Conservation (phyloP, 306 rosid species). For the Gastrolobium bilobum region DNA sequence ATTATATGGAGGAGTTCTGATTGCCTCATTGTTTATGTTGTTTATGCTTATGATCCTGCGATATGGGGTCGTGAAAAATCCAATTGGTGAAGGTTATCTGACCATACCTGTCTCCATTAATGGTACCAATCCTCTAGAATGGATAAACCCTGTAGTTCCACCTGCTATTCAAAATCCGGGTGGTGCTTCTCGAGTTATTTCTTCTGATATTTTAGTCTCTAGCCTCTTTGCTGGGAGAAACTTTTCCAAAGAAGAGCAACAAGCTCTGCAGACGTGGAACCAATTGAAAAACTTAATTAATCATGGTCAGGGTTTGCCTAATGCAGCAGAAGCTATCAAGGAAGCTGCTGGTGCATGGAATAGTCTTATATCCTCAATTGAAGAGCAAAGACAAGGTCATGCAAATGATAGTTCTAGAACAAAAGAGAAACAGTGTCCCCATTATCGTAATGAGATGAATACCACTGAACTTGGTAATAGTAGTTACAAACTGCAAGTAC, state of each 20-base stretch:
- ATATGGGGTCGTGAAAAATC: constrained; percentile 73
- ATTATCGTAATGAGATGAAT: constrained; percentile 85
- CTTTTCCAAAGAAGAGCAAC: constrained; percentile 71
- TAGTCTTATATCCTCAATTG: constrained; percentile 71
- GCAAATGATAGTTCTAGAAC: constrained; percentile 73
- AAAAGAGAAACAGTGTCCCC: constrained; percentile 94
- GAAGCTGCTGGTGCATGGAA: constrained; percentile 94
- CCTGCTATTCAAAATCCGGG: constrained; percentile 80
- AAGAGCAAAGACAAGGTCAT: constrained; percentile 66
- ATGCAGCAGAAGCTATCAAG: constrained; percentile 89
- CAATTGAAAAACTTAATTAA: constrained; percentile 75
- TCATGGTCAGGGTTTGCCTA: constrained; percentile 84
- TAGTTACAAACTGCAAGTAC: constrained; percentile 72
- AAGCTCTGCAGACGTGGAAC: constrained; percentile 82
- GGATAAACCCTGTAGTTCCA: constrained; percentile 72
- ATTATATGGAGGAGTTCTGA: constrained; percentile 76
- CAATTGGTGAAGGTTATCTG: constrained; percentile 67
- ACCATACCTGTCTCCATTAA: constrained; percentile 57
- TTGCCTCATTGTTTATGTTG: constrained; percentile 74
- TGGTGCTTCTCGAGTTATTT: constrained; percentile 67
- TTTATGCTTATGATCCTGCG: constrained; percentile 83
- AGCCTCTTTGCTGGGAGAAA: constrained; percentile 77
- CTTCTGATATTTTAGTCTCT: constrained; percentile 65
- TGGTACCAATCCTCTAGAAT: constrained; percentile 79
- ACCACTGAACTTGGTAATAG: constrained; percentile 66